Conservation (phyloP, 257 asterid genomes). For the Ehretia macrophylla region DNA sequence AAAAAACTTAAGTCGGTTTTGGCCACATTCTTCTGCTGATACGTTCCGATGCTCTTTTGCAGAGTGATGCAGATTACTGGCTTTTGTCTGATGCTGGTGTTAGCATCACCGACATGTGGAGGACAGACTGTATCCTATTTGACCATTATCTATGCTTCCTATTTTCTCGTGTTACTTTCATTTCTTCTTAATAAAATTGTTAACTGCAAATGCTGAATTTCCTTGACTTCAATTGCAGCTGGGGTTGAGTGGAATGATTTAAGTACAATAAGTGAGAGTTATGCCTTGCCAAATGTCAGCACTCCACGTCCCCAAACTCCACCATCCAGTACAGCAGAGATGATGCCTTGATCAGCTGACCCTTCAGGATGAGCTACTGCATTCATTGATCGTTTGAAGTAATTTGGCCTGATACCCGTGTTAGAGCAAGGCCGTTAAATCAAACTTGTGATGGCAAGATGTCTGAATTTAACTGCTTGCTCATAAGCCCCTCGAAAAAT, state of each 20-base stretch:
- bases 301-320: slow-evolving; percentile 31
- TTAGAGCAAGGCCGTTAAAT: too few relatives aligned
- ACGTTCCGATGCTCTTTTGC: slow-evolving; percentile 13
- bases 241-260: slow-evolving; percentile 44
- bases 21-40: too few relatives aligned
- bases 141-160: neutral
- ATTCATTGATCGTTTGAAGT: too few relatives aligned
- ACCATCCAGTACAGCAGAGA: slow-evolving; percentile 29
- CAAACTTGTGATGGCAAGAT: too few relatives aligned
- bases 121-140: slow-evolving; percentile 64
- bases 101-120: slow-evolving; percentile 77
- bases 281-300: slow-evolving; percentile 26
- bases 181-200: too few relatives aligned
- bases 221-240: slow-evolving; percentile 37
- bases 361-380: slow-evolving; percentile 11
- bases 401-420: too few relatives aligned
- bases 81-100: slow-evolving; percentile 54
- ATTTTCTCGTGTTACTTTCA: too few relatives aligned
- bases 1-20: too few relatives aligned
- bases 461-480: too few relatives aligned
- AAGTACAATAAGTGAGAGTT: slow-evolving; percentile 39
- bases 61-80: slow-evolving; percentile 75
- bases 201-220: slow-evolving; percentile 12
- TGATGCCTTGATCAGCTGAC: slow-evolving; percentile 25
- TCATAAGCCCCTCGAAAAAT: too few relatives aligned